Evolutionary conservation across 2,329 filamentous ascomycete species (phyloP).

Genomic region (Botrytis byssoidea): DNA sequence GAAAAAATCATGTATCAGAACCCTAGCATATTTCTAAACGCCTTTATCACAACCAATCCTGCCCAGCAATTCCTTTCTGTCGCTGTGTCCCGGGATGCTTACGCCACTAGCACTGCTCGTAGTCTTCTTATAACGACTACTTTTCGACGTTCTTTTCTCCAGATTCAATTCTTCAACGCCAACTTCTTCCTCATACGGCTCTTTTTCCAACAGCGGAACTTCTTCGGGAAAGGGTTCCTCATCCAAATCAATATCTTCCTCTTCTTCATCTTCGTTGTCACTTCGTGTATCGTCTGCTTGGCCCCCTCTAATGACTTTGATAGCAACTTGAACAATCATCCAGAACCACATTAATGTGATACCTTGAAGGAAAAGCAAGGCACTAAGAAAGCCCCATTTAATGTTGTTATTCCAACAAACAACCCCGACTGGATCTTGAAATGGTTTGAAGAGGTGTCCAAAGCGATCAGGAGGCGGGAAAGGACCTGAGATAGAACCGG

Average conservation of each 20-base stretch:
- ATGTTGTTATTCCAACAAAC: conserved; percentile 79
- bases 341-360: conserved; percentile 85
- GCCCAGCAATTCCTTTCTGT: conserved; percentile 40
- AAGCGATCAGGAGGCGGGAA: conserved; percentile 51
- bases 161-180: conserved; percentile 70
- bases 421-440: conserved; percentile 65
- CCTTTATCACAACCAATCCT: conserved; percentile 41
- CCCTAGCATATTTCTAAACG: conserved; percentile 28
- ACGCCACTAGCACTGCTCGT: conserved; percentile 36
- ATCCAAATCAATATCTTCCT: conserved; percentile 33
- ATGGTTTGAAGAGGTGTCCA: conserved; percentile 69
- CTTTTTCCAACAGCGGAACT: conserved; percentile 23
- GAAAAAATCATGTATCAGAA: background rate
- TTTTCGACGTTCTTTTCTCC: conserved; percentile 44
- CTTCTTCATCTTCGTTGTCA: conserved; percentile 74
- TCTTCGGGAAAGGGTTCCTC: conserved; percentile 26
- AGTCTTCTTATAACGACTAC: conserved; percentile 35
- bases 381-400: conserved; percentile 71
- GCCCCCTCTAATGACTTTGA: conserved; percentile 73
- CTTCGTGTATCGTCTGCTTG: conserved; percentile 83
- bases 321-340: conserved; percentile 82
- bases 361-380: conserved; percentile 74
- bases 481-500: conserved; percentile 55
- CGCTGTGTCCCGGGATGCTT: conserved; percentile 38
- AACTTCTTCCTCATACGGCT: conserved; percentile 70